Conservation (phyloP, 2,329 filamentous ascomycete genomes). For the Rhynchosporium agropyri region DNA sequence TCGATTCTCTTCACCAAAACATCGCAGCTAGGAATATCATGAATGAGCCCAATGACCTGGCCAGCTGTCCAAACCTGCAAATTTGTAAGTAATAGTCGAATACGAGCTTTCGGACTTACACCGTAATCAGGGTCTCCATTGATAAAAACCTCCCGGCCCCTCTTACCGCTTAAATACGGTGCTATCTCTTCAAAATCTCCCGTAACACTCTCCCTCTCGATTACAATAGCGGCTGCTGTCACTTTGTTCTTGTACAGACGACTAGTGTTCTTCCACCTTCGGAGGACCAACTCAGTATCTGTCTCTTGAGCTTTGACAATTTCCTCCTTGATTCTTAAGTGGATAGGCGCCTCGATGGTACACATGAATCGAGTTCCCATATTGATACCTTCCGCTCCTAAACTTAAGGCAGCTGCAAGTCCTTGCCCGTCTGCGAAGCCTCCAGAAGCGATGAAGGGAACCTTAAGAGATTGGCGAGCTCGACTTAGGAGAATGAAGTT, state of each 20-base stretch:
- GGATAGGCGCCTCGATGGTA: slow-evolving; percentile 89
- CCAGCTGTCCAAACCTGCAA: neutral
- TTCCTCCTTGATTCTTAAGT: slow-evolving; percentile 88
- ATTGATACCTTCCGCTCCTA: slow-evolving; percentile 93
- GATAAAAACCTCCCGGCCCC: slow-evolving; percentile 87
- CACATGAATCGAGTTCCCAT: slow-evolving; percentile 99
- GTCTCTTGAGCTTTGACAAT: slow-evolving; percentile 89
- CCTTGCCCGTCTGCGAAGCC: slow-evolving; percentile 95
- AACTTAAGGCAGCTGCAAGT: slow-evolving; percentile 82
- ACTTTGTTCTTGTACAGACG: slow-evolving; percentile 91
- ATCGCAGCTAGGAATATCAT: neutral
- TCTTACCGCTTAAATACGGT: slow-evolving; percentile 86
- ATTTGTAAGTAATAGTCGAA: neutral
- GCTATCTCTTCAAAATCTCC: slow-evolving; percentile 91
- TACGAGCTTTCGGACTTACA: slow-evolving; percentile 55
- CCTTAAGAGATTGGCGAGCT: slow-evolving; percentile 78
- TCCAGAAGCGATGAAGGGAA: slow-evolving; percentile 94
- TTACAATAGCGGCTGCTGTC: slow-evolving; percentile 73
- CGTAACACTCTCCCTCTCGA: slow-evolving; percentile 79
- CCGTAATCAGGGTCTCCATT: slow-evolving; percentile 93
- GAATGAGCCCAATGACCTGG: neutral
- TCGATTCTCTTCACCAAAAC: neutral
- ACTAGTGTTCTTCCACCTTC: slow-evolving; percentile 91
- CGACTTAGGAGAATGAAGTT: slow-evolving; percentile 86
- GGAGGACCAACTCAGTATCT: slow-evolving; percentile 84